Evolutionary conservation across 2,329 filamentous ascomycete genomes (phyloP), one percentile per base, ranked within the genome.

Genomic region (Phaeophleospora eucalypticola): DNA sequence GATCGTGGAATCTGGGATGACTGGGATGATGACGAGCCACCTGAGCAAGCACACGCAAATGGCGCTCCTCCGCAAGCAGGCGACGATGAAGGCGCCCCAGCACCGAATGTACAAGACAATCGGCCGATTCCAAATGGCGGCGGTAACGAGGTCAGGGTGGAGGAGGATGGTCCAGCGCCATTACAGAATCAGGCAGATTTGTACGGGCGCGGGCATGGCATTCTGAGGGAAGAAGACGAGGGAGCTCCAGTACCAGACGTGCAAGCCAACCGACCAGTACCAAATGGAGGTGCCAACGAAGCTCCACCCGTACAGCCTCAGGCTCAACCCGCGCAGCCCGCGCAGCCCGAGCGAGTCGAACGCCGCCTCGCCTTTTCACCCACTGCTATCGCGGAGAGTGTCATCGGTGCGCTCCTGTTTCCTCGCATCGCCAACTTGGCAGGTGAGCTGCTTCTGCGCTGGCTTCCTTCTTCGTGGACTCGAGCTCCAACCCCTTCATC

Each of bases 381-480:
- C 10, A 74, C 72, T 27, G 73, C 73, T 24, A 66, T 86, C 21
- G 78, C 79, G 1, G 76, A 82, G 51, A 77, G 77, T 0, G 70
- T 86, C 33, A 72, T 87, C 24, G 83, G 83, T 4, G 83, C 84
- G 1, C 71, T 98, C 2, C 74, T 94, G 10, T 88, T 95, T 61
- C 93, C 93, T 0, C 82, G 81, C 9, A 81, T 97, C 36, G 89
- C 89, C 0, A 86, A 84, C 21, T 77, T 81, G 12, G 81, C 89
- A 68, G 93, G 93, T 36, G 85, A 89, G 59, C 61, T 89, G 1
- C 73, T 97, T 27, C 82, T 16, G 4, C 10, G 16, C 17, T 6
- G n/a, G 15, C 72, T 95, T 1, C 91, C 91, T 0, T 71, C 71
- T 29, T 71, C 79, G 3, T 89, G 86, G 82, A 82, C 84, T 8